Evolutionary conservation across 306 rosid genomes (phyloP).

Genomic region (Mimosa bimucronata): DNA sequence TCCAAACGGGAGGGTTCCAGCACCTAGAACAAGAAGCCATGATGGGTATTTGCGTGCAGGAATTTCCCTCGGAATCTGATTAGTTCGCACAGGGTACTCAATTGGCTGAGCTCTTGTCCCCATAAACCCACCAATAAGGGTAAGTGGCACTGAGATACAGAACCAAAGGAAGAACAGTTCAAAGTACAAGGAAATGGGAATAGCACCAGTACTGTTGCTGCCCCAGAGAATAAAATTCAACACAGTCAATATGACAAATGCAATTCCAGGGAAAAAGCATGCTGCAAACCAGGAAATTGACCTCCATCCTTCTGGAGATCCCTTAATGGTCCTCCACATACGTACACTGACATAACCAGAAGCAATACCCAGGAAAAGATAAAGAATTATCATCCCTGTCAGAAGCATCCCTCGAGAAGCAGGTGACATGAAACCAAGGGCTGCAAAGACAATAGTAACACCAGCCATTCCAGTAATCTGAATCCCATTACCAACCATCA

Average conservation of each 20-base stretch:
- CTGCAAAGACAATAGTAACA: constrained; percentile 89
- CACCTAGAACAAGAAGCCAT: constrained; percentile 97
- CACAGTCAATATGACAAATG: constrained; percentile 71
- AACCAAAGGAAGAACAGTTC: constrained; percentile 85
- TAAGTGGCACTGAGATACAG: constrained; percentile 95
- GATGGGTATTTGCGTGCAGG: constrained; percentile 92
- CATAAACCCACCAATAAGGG: constrained; percentile 85
- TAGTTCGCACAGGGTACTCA: constrained; percentile 83
- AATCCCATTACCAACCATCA: constrained; percentile 95
- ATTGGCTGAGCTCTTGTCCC: constrained; percentile 80
- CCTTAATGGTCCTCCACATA: constrained; percentile 88
- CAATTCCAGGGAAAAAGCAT: constrained; percentile 93
- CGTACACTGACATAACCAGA: constrained; percentile 95
- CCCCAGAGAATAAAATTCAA: constrained; percentile 93
- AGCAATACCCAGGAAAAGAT: constrained; percentile 86
- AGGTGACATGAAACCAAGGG: constrained; percentile 79
- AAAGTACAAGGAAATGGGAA: constrained; percentile 89
- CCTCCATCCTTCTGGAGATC: constrained; percentile 91
- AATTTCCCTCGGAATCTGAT: constrained; percentile 95
- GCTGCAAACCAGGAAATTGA: constrained; percentile 81
- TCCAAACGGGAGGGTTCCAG: constrained; percentile 97
- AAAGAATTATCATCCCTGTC: constrained; percentile 91
- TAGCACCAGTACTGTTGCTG: constrained; percentile 91
- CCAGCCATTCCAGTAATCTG: constrained; percentile 91
- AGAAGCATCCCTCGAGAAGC: constrained; percentile 84